Base-by-base conservation (phyloP, 768 basidiomycete genomes). In the Wakefieldia striispora region DNA sequence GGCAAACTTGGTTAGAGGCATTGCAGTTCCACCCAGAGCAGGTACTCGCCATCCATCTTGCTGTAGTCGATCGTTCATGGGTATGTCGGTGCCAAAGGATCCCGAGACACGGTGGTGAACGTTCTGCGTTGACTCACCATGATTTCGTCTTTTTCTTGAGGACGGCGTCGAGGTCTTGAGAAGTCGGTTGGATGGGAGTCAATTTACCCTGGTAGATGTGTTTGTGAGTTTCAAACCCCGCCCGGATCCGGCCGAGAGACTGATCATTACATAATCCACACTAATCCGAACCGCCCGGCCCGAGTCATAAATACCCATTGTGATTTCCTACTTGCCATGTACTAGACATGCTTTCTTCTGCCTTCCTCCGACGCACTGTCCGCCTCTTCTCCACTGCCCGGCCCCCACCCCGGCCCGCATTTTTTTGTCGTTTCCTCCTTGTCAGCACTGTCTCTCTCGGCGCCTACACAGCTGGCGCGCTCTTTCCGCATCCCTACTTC, bases 401-500 rank as follows among this genome's bases (percentile, higher is more conserved):
- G 7, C 40, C 43, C 16, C 4, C 24, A 4, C 34, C 51, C 12
- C 42, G 56, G 12, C 17, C 50, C 34, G 40, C 50, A 1, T 4
- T 53, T n/a, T 36, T 67, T 41, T 50, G 54, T 1, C 19, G 55
- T 1, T 24, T 67, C 38, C 20, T 59, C 27, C 57, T 70, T 17
- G 50, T 60, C 19, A 24, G 65, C 31, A 48, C 55, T 3, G 45
- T 59, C 39, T 60, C 65, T 3, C 7, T 64, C 31, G 53, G 66
- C 1, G 59, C 73, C 11, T 82, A 82, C 58, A 66, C 72, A 10
- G 34, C 71, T 2, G 91, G 91, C 9, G 75, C 86, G 6, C 68
- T 90, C 54, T 91, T 83, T 60, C 90, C 88, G 6, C 90, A 85
- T 6, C 68, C 77, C 0, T 64, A 86, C 23, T 61, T 86, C 33